These are phyloP conservation scores for Neonectria magnoliae DNA, from an alignment of 2,329 filamentous ascomycete genomes.

Conservation along the genomic window DNA sequence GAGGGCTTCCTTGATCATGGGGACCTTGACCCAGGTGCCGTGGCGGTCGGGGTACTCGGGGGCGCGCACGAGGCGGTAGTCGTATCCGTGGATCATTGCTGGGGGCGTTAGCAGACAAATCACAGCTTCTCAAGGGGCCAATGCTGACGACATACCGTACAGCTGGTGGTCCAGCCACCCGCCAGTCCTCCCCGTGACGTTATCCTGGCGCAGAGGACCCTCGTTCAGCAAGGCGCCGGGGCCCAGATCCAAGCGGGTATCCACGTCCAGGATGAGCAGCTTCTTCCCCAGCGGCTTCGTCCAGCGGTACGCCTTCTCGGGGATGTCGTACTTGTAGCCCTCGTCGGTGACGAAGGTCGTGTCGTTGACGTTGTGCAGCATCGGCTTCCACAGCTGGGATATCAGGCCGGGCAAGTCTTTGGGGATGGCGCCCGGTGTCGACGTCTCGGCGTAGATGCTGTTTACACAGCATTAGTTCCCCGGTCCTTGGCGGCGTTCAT, in stretches of 20 bases:
- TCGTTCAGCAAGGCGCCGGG: slow-evolving; percentile 31
- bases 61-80: slow-evolving; percentile 58
- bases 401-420: slow-evolving; percentile 17
- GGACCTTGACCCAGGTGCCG: slow-evolving; percentile 58
- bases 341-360: slow-evolving; percentile 21
- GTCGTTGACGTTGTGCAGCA: slow-evolving; percentile 13
- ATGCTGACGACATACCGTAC: slow-evolving; percentile 25
- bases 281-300: slow-evolving; percentile 30
- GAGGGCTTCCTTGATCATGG: slow-evolving; percentile 51
- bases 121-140: too few relatives aligned
- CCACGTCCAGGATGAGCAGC: slow-evolving; percentile 36
- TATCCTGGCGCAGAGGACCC: slow-evolving; percentile 18
- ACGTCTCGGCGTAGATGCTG: background rate
- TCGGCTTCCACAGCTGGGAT: slow-evolving; percentile 14
- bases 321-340: slow-evolving; percentile 30
- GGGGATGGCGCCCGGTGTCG: slow-evolving; percentile 3
- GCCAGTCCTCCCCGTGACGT: slow-evolving; percentile 32
- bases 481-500: too few relatives aligned
- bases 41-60: slow-evolving; percentile 53
- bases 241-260: slow-evolving; percentile 24
- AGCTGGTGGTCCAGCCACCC: slow-evolving; percentile 38
- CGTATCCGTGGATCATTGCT: slow-evolving; percentile 58
- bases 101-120: background rate
- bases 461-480: background rate
- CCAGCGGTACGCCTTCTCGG: slow-evolving; percentile 22